Evolutionary conservation across 2,329 filamentous ascomycete genomes (phyloP).

Genomic region (Cryphonectria nitschkei): DNA sequence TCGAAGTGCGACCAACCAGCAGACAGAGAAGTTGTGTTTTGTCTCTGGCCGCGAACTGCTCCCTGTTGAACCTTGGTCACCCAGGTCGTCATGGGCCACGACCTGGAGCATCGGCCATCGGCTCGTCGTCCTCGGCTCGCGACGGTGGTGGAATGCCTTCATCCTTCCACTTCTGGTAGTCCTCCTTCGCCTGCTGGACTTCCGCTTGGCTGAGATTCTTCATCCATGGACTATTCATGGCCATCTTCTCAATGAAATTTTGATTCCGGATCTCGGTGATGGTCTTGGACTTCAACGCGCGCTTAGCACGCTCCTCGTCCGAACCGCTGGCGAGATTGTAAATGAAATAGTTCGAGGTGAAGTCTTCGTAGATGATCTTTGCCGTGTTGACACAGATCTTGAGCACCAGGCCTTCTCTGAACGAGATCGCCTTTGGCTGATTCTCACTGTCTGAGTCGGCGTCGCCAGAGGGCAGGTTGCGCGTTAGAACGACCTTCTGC

Average conservation of each 20-base stretch:
- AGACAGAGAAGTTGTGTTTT: not conserved
- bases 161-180: constrained; percentile 58
- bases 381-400: constrained; percentile 78
- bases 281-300: constrained; percentile 47
- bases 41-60: too few species aligned
- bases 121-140: constrained; percentile 14
- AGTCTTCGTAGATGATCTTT: constrained; percentile 76
- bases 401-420: constrained; percentile 69
- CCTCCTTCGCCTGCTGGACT: constrained; percentile 74
- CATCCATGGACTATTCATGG: constrained; percentile 80
- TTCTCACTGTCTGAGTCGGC: constrained; percentile 66
- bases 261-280: constrained; percentile 47
- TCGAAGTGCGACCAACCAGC: not conserved
- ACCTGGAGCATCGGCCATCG: constrained; percentile 1
- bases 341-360: constrained; percentile 71
- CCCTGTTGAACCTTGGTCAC: not conserved
- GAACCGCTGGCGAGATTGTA: constrained; percentile 72
- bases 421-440: constrained; percentile 63
- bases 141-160: constrained; percentile 42
- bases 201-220: constrained; percentile 78
- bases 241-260: constrained; percentile 73
- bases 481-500: constrained; percentile 70
- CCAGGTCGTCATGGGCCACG: constrained; percentile 1
- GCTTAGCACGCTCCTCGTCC: constrained; percentile 66
- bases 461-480: constrained; percentile 68